phyloP scores from a whole-genome alignment of 2,329 filamentous ascomycete species.

The Fusarium verticillioides region DNA sequence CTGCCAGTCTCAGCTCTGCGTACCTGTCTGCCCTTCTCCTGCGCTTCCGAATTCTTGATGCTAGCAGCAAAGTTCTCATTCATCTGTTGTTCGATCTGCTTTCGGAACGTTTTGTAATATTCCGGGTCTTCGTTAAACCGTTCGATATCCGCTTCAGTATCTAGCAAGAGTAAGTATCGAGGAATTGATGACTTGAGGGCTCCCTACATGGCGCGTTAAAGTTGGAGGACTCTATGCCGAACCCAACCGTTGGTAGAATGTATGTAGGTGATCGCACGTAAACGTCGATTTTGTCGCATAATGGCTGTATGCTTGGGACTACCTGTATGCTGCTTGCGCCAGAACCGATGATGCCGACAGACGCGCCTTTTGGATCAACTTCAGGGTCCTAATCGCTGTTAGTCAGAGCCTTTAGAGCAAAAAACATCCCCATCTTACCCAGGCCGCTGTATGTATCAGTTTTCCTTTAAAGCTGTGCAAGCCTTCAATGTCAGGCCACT shows the following conservation, averaged over 20 bases:
- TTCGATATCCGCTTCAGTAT: background rate
- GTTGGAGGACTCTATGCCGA: background rate
- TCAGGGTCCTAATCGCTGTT: background rate
- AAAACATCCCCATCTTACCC: background rate
- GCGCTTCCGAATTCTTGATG: background rate
- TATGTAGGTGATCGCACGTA: background rate
- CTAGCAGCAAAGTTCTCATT: background rate
- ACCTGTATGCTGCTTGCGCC: background rate
- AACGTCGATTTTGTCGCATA: background rate
- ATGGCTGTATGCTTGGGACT: background rate
- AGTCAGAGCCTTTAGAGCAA: rapidly evolving
- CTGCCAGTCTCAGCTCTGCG: too few species aligned
- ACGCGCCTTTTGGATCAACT: too few species aligned
- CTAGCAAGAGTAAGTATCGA: rapidly evolving
- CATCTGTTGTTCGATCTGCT: background rate
- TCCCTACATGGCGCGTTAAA: background rate
- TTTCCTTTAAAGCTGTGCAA: background rate
- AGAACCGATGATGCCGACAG: background rate
- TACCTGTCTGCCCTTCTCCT: background rate
- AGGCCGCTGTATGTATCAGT: conserved; percentile 5
- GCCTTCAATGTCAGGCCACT: conserved; percentile 12
- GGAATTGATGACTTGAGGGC: too few species aligned
- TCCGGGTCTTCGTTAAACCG: background rate
- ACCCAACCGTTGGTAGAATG: background rate
- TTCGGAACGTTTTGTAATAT: background rate